phyloP scores from a whole-genome alignment of 495 filamentous ascomycete genomes.

The Aspergillus haitiensis region DNA sequence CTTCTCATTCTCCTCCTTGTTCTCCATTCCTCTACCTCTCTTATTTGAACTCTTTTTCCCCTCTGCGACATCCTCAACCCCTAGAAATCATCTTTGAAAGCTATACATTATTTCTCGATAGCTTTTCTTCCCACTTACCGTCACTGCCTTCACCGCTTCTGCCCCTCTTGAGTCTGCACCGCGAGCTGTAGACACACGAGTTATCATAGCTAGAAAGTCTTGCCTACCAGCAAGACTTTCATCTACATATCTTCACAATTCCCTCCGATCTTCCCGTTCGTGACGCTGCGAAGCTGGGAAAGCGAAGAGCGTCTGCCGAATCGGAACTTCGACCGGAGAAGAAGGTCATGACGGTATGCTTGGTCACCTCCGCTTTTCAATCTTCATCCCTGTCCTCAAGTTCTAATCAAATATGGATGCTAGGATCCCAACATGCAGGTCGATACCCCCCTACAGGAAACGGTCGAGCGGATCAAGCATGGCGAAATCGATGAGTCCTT shows the following conservation, averaged over 20 bases:
- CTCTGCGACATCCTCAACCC: neutral
- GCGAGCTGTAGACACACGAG: slow-evolving; percentile 30
- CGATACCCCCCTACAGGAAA: slow-evolving; percentile 57
- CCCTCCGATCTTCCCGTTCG: slow-evolving; percentile 54
- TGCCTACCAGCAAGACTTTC: slow-evolving; percentile 55
- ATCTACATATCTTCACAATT: slow-evolving; percentile 50
- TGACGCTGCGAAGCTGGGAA: slow-evolving; percentile 67
- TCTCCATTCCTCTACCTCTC: slow-evolving; percentile 3
- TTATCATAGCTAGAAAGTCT: slow-evolving; percentile 47
- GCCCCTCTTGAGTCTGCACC: slow-evolving; percentile 34
- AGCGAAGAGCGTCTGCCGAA: slow-evolving; percentile 81
- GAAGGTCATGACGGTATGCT: slow-evolving; percentile 80
- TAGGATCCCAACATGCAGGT: slow-evolving; percentile 80
- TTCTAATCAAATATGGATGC: neutral
- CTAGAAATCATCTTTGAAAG: slow-evolving; percentile 6
- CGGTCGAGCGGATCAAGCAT: slow-evolving; percentile 59
- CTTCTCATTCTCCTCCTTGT: slow-evolving; percentile 17
- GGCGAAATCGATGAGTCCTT: slow-evolving; percentile 92
- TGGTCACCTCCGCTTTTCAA: neutral
- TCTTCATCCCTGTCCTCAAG: slow-evolving; percentile 19
- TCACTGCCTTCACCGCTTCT: slow-evolving; percentile 27
- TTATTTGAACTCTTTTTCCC: slow-evolving; percentile 15
- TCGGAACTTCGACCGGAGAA: slow-evolving; percentile 67
- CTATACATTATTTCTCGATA: slow-evolving; percentile 15
- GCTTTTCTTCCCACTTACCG: slow-evolving; percentile 3